Base-by-base conservation (phyloP, 2,329 filamentous ascomycete genomes). In the Colletotrichum theobromicola region DNA sequence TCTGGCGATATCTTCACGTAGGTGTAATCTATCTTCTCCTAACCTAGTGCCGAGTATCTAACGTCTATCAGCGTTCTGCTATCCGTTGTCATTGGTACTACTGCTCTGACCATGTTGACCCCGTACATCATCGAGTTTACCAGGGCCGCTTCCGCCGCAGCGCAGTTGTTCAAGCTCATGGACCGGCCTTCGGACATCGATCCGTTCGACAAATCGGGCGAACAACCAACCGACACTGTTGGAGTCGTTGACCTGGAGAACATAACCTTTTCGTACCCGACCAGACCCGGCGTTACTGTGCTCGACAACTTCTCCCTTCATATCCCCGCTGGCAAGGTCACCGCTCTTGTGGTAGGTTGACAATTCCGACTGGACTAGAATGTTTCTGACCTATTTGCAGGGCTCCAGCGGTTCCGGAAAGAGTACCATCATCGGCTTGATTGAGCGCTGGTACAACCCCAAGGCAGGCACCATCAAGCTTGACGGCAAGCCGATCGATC, bases 191-290 rank as follows among this genome's bases (percentile, higher is more conserved):
- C 85, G 4, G 75, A 78, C 2, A 85, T 85, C 21, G 79, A 86
- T 37, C 82, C 85, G 4, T 81, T 85, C 42, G 77, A 81, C 26
- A 75, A 77, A 10, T 75, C 79, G 7, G 84, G 84, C 18, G 80
- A 81, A 53, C 76, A 75, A 26, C 82, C 83, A 0, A 69, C 76
- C 2, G 76, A 81, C 18, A 81, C 81, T 1, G 30, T 77, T 3
- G 84, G 84, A 6, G 72, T 79, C 4, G 79, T 89, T 5, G 79
- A 84, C 18, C 75, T 89, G 13, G 79, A 85, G 9, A 82, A 84
- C 21, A 77, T 89, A n/a, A 81, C 78, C 1, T 87, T 88, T 72
- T 79, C 83, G 2, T 89, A 89, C 75, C 87, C 87, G 0, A 84
- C 83, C 2, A 79, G 88, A 0, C 86, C 86, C 1, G 83, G 84